Percentiles rank a stretch among this genome's conserved stretches.
These are phyloP conservation scores for Kitagawia praeruptora DNA, from an alignment of 129 eudicot species.

Conservation along the genomic window DNA sequence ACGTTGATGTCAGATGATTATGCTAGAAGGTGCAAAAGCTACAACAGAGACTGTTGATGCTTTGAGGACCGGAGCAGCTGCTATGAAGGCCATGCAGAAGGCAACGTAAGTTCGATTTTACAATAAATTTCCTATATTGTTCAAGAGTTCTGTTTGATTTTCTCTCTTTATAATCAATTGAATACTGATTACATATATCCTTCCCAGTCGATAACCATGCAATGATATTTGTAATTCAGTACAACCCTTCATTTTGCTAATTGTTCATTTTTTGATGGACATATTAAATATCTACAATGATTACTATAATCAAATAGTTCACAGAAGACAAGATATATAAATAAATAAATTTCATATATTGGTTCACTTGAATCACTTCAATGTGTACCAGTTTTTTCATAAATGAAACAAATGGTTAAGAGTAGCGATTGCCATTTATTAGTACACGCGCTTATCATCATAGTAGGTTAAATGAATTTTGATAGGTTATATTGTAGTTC, in stretches of 20 bases:
- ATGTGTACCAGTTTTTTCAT: background rate
- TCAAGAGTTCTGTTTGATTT: background rate
- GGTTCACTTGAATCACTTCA: background rate
- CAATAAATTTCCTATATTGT: background rate
- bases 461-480: background rate
- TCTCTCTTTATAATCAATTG: background rate
- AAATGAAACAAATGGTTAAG: background rate
- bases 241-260: background rate
- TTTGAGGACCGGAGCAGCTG: conserved; percentile 32
- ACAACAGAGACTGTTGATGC: conserved; percentile 35
- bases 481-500: background rate
- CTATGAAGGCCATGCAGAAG: conserved; percentile 39
- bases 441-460: background rate
- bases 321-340: background rate
- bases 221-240: background rate
- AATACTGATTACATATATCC: background rate
- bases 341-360: background rate
- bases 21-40: conserved; percentile 39
- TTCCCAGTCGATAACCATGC: background rate
- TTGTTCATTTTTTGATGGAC: background rate
- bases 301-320: too few relatives aligned
- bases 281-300: background rate
- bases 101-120: conserved; percentile 21
- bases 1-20: conserved; percentile 18
- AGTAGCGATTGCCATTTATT: background rate